A percentile compares a stretch with the other conserved stretches of the same genome.
These are phyloP conservation scores for Mycogone perniciosa DNA, from an alignment of 2,329 filamentous ascomycete genomes.

Conservation along the genomic window DNA sequence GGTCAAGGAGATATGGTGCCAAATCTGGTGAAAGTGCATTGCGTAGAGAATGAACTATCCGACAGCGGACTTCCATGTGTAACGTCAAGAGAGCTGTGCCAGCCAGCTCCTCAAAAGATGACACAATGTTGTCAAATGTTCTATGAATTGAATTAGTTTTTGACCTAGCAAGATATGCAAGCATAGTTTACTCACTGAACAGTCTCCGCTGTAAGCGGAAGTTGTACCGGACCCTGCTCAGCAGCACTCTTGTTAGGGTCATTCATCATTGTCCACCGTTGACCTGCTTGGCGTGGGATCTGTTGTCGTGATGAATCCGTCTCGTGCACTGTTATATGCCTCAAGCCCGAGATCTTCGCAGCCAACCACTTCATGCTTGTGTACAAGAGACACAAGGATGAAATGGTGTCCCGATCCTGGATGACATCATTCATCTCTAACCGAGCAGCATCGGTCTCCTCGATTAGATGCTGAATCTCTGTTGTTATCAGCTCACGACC, in stretches of 20 bases:
- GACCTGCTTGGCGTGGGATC: slow-evolving; percentile 52
- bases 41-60: slow-evolving; percentile 72
- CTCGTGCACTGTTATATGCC: slow-evolving; percentile 72
- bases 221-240: slow-evolving; percentile 64
- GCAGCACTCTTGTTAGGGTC: slow-evolving; percentile 51
- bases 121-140: slow-evolving; percentile 79
- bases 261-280: slow-evolving; percentile 78
- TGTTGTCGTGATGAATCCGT: slow-evolving; percentile 56
- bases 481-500: slow-evolving; percentile 56
- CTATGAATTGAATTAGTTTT: slow-evolving; percentile 30
- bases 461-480: slow-evolving; percentile 53
- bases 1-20: slow-evolving; percentile 59
- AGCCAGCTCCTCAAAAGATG: slow-evolving; percentile 75
- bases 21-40: slow-evolving; percentile 54
- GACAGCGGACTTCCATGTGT: slow-evolving; percentile 82
- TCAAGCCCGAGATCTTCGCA: slow-evolving; percentile 71
- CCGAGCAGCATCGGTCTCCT: slow-evolving; percentile 51
- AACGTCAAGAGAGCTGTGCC: slow-evolving; percentile 74
- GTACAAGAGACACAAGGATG: slow-evolving; percentile 79
- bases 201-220: slow-evolving; percentile 82
- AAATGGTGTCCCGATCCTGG: slow-evolving; percentile 78
- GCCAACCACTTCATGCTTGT: slow-evolving; percentile 98
- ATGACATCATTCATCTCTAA: slow-evolving; percentile 78
- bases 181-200: slow-evolving; percentile 54
- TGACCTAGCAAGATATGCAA: not conserved